Evolutionary conservation across 352 stramenopile species (phyloP), one percentile per base, ranked within the genome.

Genomic region (Globisporangium viniferum): DNA sequence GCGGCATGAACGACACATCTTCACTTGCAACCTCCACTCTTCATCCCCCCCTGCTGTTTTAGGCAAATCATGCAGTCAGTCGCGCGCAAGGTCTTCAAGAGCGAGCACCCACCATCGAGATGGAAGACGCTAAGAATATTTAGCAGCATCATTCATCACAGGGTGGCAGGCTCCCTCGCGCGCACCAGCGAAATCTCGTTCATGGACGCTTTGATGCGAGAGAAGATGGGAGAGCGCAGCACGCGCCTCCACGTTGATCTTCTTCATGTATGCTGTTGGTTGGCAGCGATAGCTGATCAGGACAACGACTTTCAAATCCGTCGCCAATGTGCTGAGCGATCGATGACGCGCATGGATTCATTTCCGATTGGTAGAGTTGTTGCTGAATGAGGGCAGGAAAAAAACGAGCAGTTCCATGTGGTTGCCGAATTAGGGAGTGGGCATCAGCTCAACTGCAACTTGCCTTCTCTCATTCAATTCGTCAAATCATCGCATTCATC

Each of bases 391-490:
- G 24, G 49, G 10, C 7, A 56, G n/a, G 49, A 2, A 9, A 9
- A 58, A 48, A 3, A 5, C 41, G 41, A 48, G 5, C 5, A n/a
- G 5, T 3, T 8, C 14, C 8, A 14, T 14, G 41, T 48, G 41
- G 31, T 60, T 60, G 31, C 31, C 3, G 20, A 46, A 46, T 46
- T 10, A 46, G 71, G 69, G 66, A 14, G 24, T 36, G 29, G 3
- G 5, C 2, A 44, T 22, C 46, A 18, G 0, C 49, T 33, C 33
- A 75, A 79, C 63, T 76, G 70, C 73, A 79, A 79, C 63, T 74
- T 79, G 70, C 33, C 69, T 24, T 51, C 44, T 36, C 53, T 22
- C 73, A 75, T 75, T 70, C 57, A 59, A 62, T 44, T 68, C 71
- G 70, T 66, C 53, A 36, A 62, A 67, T 67, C 62, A 67, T 61